phyloP scores from a whole-genome alignment of 345 rosid genomes.

The Stellera chamaejasme region DNA sequence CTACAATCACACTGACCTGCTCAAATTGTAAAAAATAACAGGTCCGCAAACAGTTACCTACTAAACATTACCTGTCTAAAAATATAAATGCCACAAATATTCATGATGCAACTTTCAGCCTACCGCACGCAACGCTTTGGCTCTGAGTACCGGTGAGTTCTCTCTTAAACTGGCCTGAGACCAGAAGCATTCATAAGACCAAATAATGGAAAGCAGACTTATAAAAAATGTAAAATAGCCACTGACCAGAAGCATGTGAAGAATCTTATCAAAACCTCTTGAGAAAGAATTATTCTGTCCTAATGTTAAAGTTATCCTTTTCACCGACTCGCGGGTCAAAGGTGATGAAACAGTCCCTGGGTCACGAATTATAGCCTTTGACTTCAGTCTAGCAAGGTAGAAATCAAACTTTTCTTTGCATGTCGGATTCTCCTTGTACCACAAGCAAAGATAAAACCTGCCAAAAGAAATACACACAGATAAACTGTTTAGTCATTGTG shows the following conservation, averaged over 20 bases:
- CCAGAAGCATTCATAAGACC: conserved; percentile 17
- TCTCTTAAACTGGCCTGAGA: conserved; percentile 95
- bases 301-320: conserved; percentile 76
- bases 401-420: conserved; percentile 59
- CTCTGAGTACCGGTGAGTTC: conserved; percentile 91
- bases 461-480: conserved; percentile 9
- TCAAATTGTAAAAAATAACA: conserved; percentile 20
- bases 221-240: conserved; percentile 14
- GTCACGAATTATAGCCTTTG: conserved; percentile 75
- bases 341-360: conserved; percentile 50
- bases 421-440: conserved; percentile 90
- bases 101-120: conserved; percentile 20
- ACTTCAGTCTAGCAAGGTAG: conserved; percentile 71
- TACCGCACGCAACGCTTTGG: conserved; percentile 93
- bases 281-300: conserved; percentile 92
- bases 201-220: conserved; percentile 4
- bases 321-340: conserved; percentile 62
- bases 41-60: conserved; percentile 6
- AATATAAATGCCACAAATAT: not conserved
- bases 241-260: conserved; percentile 94
- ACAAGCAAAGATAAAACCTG: conserved; percentile 93
- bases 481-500: not conserved
- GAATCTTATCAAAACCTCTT: conserved; percentile 96
- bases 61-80: conserved; percentile 6
- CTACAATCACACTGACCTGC: conserved; percentile 96